Evolutionary conservation across 371 early-diverging fungal species (phyloP).

Genomic region (Rhizopus stolonifer): DNA sequence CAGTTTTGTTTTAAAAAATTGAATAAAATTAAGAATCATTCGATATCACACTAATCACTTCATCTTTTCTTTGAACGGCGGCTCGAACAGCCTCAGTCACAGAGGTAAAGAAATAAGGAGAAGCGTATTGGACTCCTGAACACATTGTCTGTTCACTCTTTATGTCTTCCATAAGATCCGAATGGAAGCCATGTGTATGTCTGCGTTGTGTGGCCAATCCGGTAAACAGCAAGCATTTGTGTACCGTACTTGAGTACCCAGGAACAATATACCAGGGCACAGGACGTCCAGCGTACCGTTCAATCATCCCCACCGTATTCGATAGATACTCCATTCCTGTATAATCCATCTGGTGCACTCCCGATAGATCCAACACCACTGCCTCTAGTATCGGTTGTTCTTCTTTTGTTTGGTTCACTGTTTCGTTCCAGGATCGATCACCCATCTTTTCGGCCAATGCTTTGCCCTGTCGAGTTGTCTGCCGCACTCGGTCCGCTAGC

Average conservation of each 20-base stretch:
- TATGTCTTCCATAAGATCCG: too few relatives aligned
- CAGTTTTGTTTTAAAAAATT: too few relatives aligned
- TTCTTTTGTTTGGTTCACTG: constrained; percentile 19
- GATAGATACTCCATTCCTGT: constrained; percentile 74
- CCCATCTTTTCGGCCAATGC: constrained; percentile 31
- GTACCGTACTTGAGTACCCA: constrained; percentile 21
- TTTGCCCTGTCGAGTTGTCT: constrained; percentile 34
- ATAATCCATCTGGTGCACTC: constrained; percentile 77
- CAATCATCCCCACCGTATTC: constrained; percentile 41
- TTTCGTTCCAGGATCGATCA: constrained; percentile 49
- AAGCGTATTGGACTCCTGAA: not conserved
- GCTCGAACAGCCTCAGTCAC: not conserved
- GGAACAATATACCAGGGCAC: constrained; percentile 40
- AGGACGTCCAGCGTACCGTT: constrained; percentile 34
- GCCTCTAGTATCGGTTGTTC: constrained; percentile 60
- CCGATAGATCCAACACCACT: constrained; percentile 78
- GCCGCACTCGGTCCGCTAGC: constrained; percentile 40
- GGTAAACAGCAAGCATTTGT: constrained; percentile 31
- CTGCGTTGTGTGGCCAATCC: constrained; percentile 42
- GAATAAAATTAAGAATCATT: too few relatives aligned
- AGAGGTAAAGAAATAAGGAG: not conserved
- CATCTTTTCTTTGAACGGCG: not conserved
- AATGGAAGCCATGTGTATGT: not conserved
- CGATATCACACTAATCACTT: not conserved
- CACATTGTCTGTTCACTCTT: too few relatives aligned